These are phyloP conservation scores for Naematelia aurantialba DNA, from an alignment of 768 basidiomycete species.

Conservation along the genomic window DNA sequence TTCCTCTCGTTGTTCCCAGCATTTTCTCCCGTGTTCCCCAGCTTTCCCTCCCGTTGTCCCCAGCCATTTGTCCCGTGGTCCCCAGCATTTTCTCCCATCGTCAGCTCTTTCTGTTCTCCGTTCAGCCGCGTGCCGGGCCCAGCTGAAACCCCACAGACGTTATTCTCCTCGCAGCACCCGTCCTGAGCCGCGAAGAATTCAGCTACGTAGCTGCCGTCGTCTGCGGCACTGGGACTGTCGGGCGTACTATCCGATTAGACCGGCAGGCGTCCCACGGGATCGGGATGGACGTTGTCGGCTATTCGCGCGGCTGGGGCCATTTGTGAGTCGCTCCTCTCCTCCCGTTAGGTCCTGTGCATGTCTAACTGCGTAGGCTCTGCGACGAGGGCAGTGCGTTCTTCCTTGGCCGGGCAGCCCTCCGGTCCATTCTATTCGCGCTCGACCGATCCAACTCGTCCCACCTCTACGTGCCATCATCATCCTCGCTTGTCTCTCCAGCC, in stretches of 20 bases:
- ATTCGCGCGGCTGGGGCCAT: conserved; percentile 43
- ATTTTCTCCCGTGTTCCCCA: neutral
- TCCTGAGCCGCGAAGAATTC: conserved; percentile 16
- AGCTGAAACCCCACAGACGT: conserved; percentile 32
- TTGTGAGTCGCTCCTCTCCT: conserved; percentile 25
- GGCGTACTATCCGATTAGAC: conserved; percentile 28
- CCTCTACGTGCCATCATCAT: conserved; percentile 16
- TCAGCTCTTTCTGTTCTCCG: neutral
- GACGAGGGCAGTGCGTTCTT: conserved; percentile 49
- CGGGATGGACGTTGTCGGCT: conserved; percentile 27
- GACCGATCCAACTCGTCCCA: conserved; percentile 26
- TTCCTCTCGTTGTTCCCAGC: neutral
- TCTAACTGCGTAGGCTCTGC: conserved; percentile 32
- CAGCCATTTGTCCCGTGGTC: neutral
- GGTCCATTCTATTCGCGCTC: conserved; percentile 23
- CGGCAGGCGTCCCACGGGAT: neutral
- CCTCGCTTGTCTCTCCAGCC: neutral
- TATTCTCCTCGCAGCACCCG: conserved; percentile 44
- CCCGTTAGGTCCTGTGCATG: neutral
- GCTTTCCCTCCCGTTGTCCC: neutral
- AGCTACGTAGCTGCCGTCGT: conserved; percentile 40
- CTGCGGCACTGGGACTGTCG: conserved; percentile 46
- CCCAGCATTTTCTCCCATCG: neutral
- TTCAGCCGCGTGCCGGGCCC: neutral
- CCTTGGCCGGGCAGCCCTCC: conserved; percentile 40